Conservation (phyloP, 352 stramenopile species). For the Pythium biforme region DNA sequence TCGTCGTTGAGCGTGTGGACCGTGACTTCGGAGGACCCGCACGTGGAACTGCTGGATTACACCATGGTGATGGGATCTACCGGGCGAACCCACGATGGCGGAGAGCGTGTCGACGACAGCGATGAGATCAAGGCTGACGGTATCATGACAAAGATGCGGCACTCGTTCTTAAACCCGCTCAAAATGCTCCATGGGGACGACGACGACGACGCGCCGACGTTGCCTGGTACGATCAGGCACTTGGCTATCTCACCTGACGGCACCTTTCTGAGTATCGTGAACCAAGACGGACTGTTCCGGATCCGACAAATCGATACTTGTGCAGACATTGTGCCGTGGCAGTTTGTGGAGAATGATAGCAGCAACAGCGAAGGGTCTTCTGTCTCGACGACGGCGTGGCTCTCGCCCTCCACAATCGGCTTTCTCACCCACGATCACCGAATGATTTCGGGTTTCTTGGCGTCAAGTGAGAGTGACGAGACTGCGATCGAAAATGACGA, state of each 20-base stretch:
- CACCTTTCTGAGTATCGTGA: conserved; percentile 54
- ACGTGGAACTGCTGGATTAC: conserved; percentile 60
- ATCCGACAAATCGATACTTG: conserved; percentile 68
- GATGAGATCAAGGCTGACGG: neutral
- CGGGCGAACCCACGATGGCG: neutral
- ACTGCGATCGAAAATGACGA: neutral
- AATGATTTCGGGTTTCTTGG: conserved; percentile 6
- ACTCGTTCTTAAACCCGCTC: conserved; percentile 26
- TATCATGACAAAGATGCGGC: conserved; percentile 15
- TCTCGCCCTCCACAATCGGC: conserved; percentile 1
- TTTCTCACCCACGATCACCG: conserved; percentile 8
- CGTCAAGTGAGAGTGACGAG: neutral
- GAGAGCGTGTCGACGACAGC: neutral
- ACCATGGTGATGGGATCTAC: conserved; percentile 51
- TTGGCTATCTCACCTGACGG: conserved; percentile 49
- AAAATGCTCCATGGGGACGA: conserved; percentile 18
- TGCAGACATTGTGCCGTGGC: conserved; percentile 55
- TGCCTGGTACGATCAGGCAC: conserved; percentile 14
- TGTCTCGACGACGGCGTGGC: conserved; percentile 23
- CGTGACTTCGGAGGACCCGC: conserved; percentile 37
- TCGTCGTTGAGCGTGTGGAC: conserved; percentile 73
- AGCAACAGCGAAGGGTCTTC: neutral
- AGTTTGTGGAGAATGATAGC: conserved; percentile 26
- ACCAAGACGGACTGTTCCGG: conserved; percentile 38
- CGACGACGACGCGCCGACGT: conserved; percentile 6